phyloP scores from a whole-genome alignment of 805 yeast species.

The Yamadazyma akitaensis region DNA sequence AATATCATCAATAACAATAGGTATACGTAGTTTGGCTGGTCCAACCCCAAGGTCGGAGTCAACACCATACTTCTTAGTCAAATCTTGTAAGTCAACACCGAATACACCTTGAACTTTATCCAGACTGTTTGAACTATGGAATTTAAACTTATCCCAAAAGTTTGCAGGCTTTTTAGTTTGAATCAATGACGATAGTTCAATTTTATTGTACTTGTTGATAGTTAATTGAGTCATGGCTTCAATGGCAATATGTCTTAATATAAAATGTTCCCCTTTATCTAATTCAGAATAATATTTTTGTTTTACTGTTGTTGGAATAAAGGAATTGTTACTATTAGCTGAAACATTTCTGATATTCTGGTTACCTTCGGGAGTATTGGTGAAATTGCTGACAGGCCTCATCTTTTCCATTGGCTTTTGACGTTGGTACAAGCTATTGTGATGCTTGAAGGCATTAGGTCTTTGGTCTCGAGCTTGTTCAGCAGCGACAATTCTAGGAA shows the following conservation, averaged over 20 bases:
- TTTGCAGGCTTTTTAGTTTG: slow-evolving; percentile 41
- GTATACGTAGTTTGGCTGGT: slow-evolving; percentile 73
- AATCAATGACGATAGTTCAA: slow-evolving; percentile 39
- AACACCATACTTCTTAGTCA: slow-evolving; percentile 71
- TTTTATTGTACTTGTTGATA: slow-evolving; percentile 22
- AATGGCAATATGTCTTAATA: slow-evolving; percentile 58
- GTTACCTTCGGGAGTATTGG: background rate
- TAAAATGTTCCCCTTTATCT: slow-evolving; percentile 51
- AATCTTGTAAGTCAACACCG: slow-evolving; percentile 68
- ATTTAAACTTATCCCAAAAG: slow-evolving; percentile 53
- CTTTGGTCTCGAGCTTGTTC: slow-evolving; percentile 93
- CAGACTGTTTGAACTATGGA: slow-evolving; percentile 23
- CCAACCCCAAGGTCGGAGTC: slow-evolving; percentile 86
- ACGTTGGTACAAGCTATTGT: slow-evolving; percentile 45
- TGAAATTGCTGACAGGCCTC: slow-evolving; percentile 2
- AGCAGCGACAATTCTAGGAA: slow-evolving; percentile 94
- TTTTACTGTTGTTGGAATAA: slow-evolving; percentile 1
- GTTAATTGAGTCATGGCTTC: slow-evolving; percentile 43
- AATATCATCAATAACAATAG: slow-evolving; percentile 82
- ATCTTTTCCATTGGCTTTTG: slow-evolving; percentile 15
- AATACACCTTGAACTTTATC: slow-evolving; percentile 50
- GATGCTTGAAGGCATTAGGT: slow-evolving; percentile 89
- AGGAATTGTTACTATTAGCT: background rate
- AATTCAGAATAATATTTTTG: slow-evolving; percentile 62
- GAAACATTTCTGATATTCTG: background rate